These are phyloP conservation scores for Phtheirospermum japonicum DNA, from an alignment of 257 asterid genomes.

Conservation along the genomic window DNA sequence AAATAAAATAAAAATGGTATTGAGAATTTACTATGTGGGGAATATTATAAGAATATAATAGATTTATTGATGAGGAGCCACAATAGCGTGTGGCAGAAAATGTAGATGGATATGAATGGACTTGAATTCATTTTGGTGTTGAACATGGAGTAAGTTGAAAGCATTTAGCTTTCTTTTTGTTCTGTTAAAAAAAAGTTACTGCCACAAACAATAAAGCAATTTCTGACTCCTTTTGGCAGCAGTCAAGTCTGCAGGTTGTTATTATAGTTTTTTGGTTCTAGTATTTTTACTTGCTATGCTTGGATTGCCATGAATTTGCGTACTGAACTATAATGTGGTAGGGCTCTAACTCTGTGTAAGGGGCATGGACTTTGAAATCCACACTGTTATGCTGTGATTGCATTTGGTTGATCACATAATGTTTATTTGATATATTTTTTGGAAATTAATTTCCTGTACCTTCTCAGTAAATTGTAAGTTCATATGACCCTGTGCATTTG, in stretches of 20 bases:
- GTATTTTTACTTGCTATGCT: background rate
- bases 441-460: constrained; percentile 1
- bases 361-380: background rate
- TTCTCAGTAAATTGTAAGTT: constrained; percentile 15
- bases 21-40: too few relatives aligned
- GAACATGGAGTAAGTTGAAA: background rate
- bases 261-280: background rate
- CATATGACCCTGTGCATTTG: constrained; percentile 33
- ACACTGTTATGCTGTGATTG: constrained; percentile 11
- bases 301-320: constrained; percentile 12
- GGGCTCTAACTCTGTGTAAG: constrained; percentile 1
- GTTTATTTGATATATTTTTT: constrained; percentile 14
- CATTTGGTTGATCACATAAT: background rate
- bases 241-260: constrained; percentile 13
- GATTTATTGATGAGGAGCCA: background rate
- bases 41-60: constrained; percentile 6
- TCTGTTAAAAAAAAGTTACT: background rate
- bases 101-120: constrained; percentile 5
- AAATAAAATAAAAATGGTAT: too few relatives aligned
- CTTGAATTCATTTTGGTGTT: background rate
- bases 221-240: constrained; percentile 8
- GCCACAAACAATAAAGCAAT: background rate
- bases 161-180: background rate
- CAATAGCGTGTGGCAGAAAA: constrained; percentile 16
- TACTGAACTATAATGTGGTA: background rate